A percentile compares a stretch with the other conserved stretches of the same genome.
Evolutionary conservation across 495 filamentous ascomycete genomes (phyloP).

Genomic region (Acidiella bohemica): DNA sequence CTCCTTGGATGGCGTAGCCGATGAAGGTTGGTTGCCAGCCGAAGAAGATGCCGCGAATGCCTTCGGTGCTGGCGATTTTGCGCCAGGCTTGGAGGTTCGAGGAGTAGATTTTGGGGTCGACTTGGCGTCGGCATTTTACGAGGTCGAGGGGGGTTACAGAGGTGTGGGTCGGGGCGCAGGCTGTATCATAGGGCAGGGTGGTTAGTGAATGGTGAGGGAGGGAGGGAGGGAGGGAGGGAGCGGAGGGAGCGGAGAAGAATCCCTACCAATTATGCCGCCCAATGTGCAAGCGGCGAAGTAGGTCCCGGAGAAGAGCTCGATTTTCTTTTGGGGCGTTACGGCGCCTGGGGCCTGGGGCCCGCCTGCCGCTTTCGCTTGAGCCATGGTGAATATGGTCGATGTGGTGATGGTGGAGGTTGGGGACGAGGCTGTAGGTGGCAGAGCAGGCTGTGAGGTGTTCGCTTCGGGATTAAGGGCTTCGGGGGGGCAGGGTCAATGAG

Average conservation of each 20-base stretch:
- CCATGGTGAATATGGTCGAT: too few relatives aligned
- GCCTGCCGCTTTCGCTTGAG: slow-evolving; percentile 1
- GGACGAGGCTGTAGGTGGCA: too few relatives aligned
- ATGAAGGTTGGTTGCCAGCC: slow-evolving; percentile 59
- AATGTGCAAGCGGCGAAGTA: slow-evolving; percentile 54
- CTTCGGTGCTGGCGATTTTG: slow-evolving; percentile 49
- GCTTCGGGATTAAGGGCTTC: too few relatives aligned
- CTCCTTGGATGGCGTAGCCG: slow-evolving; percentile 60
- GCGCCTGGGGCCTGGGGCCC: slow-evolving; percentile 11
- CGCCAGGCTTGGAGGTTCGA: slow-evolving; percentile 56
- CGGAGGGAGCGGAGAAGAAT: not conserved
- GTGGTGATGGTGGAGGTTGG: not conserved
- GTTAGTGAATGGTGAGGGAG: not conserved
- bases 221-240: not conserved
- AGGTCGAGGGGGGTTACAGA: slow-evolving; percentile 49
- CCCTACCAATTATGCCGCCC: slow-evolving; percentile 50
- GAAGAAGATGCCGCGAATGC: slow-evolving; percentile 56
- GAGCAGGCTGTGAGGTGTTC: too few relatives aligned
- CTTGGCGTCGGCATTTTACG: slow-evolving; percentile 55
- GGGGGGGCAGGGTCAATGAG: too few relatives aligned
- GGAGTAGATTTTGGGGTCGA: slow-evolving; percentile 55
- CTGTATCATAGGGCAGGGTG: slow-evolving; percentile 24
- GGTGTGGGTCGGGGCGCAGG: slow-evolving; percentile 50
- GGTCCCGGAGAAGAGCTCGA: slow-evolving; percentile 52
- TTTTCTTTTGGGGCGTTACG: slow-evolving; percentile 25